These are phyloP conservation scores for Calamus simplicifolius DNA, from an alignment of 176 grass and related monocot species.

Conservation along the genomic window DNA sequence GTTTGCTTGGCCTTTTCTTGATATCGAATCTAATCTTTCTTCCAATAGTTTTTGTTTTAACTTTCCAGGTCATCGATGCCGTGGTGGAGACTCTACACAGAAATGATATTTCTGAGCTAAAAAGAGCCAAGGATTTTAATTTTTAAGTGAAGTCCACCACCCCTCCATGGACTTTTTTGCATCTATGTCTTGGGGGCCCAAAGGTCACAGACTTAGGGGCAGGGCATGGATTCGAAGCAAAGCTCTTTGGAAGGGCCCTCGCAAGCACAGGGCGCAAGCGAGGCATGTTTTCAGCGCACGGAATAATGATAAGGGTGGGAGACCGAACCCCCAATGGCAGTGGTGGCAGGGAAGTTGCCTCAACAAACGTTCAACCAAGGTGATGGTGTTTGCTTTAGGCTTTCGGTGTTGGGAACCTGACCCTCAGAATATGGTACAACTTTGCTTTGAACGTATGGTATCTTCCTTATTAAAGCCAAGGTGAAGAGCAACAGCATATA, in stretches of 20 bases:
- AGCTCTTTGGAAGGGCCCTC: not conserved
- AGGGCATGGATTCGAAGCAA: not conserved
- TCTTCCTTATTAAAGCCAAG: slow-evolving; percentile 1
- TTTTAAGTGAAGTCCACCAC: not conserved
- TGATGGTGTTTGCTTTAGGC: not conserved
- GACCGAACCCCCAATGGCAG: not conserved
- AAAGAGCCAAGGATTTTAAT: not conserved
- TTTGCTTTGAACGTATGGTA: slow-evolving; percentile 14
- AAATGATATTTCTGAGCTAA: slow-evolving; percentile 1
- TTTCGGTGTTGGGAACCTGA: not conserved
- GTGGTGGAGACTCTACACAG: not conserved
- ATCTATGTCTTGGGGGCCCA: no score
- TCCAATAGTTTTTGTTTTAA: not conserved
- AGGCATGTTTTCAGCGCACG: not conserved
- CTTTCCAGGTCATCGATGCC: not conserved
- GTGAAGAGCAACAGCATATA: not conserved
- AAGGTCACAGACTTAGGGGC: not conserved
- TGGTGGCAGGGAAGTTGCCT: not conserved
- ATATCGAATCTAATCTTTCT: no score
- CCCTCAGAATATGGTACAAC: slow-evolving; percentile 11
- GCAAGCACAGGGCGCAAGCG: not conserved
- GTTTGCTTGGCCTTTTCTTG: no score
- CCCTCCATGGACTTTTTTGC: not conserved
- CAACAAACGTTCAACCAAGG: not conserved
- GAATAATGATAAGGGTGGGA: not conserved